Evolutionary conservation across 1,284 basidiomycete species (phyloP).

Genomic region (Moesziomyces sp.): DNA sequence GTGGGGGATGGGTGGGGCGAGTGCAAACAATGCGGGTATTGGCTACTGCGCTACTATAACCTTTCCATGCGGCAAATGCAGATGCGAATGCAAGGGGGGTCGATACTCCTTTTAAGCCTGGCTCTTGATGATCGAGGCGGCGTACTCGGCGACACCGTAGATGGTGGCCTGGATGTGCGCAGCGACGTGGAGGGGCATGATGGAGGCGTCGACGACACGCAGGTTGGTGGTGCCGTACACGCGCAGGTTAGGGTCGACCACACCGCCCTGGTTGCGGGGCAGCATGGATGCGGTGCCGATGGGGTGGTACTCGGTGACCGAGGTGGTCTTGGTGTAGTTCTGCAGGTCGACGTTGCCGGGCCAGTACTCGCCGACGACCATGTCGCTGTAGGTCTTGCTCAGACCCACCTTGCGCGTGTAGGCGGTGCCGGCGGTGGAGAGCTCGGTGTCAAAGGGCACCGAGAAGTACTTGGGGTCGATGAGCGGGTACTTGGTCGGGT

Average conservation of each 20-base stretch:
- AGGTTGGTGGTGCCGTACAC: slow-evolving; percentile 78
- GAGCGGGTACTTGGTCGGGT: slow-evolving; percentile 73
- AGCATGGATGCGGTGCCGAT: slow-evolving; percentile 76
- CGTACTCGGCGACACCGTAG: slow-evolving; percentile 68
- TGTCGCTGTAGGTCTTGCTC: slow-evolving; percentile 43
- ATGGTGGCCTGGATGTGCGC: slow-evolving; percentile 73
- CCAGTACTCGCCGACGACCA: slow-evolving; percentile 51
- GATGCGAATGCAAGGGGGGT: background rate
- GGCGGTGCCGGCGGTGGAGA: slow-evolving; percentile 54
- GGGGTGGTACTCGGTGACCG: slow-evolving; percentile 69
- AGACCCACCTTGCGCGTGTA: slow-evolving; percentile 57
- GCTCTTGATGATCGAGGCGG: slow-evolving; percentile 56
- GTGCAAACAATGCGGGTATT: too few species aligned
- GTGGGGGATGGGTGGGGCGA: too few species aligned
- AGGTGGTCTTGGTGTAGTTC: slow-evolving; percentile 65
- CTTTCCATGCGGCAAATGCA: slow-evolving; percentile 1
- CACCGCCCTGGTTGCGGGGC: slow-evolving; percentile 74
- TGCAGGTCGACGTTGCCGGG: slow-evolving; percentile 57
- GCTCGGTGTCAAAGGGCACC: slow-evolving; percentile 52
- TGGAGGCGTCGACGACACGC: slow-evolving; percentile 68
- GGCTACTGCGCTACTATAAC: too few species aligned
- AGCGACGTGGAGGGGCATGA: slow-evolving; percentile 62
- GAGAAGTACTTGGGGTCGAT: slow-evolving; percentile 75
- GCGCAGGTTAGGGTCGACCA: slow-evolving; percentile 75
- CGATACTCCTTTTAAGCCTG: slow-evolving; percentile 23